A percentile compares a stretch with the other conserved stretches of the same genome.
phyloP scores from a whole-genome alignment of 768 basidiomycete species.

The Tylopilus intermedius region DNA sequence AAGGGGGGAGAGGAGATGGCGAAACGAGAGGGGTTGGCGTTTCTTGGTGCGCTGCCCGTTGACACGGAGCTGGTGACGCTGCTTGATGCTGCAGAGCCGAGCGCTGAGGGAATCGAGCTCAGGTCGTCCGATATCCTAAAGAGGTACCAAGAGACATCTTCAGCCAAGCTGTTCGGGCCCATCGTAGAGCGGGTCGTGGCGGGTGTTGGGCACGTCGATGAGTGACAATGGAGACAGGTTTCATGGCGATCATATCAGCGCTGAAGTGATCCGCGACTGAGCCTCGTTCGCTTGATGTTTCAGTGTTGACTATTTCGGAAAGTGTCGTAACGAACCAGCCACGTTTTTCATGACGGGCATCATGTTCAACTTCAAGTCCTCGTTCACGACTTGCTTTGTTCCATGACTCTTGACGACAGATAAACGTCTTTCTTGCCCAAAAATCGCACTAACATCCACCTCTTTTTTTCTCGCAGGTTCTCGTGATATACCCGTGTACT shows the following conservation, averaged over 20 bases:
- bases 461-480: slow-evolving; percentile 4
- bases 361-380: slow-evolving; percentile 21
- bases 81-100: slow-evolving; percentile 60
- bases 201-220: slow-evolving; percentile 20
- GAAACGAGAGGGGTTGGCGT: slow-evolving; percentile 60
- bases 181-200: slow-evolving; percentile 48
- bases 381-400: slow-evolving; percentile 27
- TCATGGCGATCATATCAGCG: neutral
- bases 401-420: slow-evolving; percentile 29
- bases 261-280: no score
- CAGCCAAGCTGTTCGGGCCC: slow-evolving; percentile 59
- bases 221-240: neutral
- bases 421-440: slow-evolving; percentile 18
- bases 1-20: slow-evolving; percentile 92
- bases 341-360: slow-evolving; percentile 23
- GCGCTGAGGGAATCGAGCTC: slow-evolving; percentile 21
- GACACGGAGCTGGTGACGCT: slow-evolving; percentile 87
- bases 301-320: slow-evolving; percentile 1
- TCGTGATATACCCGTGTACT: slow-evolving; percentile 15
- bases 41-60: slow-evolving; percentile 87
- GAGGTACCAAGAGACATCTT: slow-evolving; percentile 63
- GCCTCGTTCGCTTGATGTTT: no score
- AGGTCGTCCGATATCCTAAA: slow-evolving; percentile 49
- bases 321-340: slow-evolving; percentile 26
- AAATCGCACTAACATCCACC: slow-evolving; percentile 2